phyloP scores from a whole-genome alignment of 257 asterid genomes.

The Nicotiana benthamiana region DNA sequence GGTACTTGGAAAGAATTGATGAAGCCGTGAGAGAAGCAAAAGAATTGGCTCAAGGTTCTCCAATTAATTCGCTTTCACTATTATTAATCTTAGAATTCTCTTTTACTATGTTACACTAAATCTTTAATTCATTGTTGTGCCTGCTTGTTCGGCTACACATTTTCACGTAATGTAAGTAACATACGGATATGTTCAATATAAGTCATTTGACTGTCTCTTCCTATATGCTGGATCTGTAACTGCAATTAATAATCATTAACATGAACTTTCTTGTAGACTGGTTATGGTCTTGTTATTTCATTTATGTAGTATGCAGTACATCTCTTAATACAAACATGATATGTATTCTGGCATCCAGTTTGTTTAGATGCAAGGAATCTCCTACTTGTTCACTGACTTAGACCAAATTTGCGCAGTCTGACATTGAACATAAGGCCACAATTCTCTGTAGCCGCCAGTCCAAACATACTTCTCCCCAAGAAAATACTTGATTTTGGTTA shows the following conservation, averaged over 20 bases:
- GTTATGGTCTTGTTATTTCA: not conserved
- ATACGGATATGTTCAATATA: not conserved
- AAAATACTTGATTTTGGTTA: not conserved
- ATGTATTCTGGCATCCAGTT: not conserved
- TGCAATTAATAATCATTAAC: not conserved
- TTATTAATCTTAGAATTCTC: not conserved
- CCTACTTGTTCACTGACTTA: not conserved
- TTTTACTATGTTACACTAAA: not conserved
- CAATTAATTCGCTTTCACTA: not conserved
- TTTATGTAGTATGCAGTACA: not conserved
- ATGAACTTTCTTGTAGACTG: not conserved
- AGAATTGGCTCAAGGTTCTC: slow-evolving; percentile 57
- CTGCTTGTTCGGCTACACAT: not conserved
- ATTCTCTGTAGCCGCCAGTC: not conserved
- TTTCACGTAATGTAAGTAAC: not conserved
- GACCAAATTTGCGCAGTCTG: not conserved
- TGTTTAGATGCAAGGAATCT: not conserved
- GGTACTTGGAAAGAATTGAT: slow-evolving; percentile 74
- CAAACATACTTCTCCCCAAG: not conserved
- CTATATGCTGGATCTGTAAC: not conserved
- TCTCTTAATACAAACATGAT: not conserved
- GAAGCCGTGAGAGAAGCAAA: slow-evolving; percentile 75
- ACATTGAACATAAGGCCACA: not conserved
- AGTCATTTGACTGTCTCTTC: not conserved
- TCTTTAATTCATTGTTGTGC: not conserved